Conservation (phyloP, 306 rosid genomes). For the Pterocarpus macrocarpus region DNA sequence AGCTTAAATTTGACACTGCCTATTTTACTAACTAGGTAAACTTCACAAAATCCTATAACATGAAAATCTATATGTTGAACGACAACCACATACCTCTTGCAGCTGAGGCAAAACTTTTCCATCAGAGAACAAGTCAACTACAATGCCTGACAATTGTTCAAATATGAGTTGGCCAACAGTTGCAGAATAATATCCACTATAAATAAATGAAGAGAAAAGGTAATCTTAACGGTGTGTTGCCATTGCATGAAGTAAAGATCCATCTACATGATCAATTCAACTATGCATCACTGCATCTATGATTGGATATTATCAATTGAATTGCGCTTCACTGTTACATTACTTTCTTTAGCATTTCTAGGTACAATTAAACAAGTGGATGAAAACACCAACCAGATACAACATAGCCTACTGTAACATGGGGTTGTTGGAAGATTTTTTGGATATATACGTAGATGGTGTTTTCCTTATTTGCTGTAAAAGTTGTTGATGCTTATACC, state of each 20-base stretch:
- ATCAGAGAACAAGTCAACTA: slow-evolving; percentile 82
- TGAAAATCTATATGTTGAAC: slow-evolving; percentile 25
- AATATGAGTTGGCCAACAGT: slow-evolving; percentile 53
- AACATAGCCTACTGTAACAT: too few species aligned
- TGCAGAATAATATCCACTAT: slow-evolving; percentile 18
- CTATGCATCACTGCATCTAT: slow-evolving; percentile 24
- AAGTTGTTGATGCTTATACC: not conserved
- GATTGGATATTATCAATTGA: not conserved
- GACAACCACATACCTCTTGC: slow-evolving; percentile 69
- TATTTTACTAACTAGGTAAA: not conserved
- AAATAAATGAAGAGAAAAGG: slow-evolving; percentile 26
- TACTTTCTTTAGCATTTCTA: too few species aligned
- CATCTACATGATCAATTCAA: slow-evolving; percentile 25
- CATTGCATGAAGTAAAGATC: slow-evolving; percentile 21
- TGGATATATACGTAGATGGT: too few species aligned
- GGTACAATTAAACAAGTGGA: too few species aligned
- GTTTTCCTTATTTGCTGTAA: too few species aligned
- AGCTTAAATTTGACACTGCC: slow-evolving; percentile 15
- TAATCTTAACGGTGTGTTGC: not conserved
- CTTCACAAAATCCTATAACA: slow-evolving; percentile 19
- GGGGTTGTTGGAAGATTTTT: too few species aligned
- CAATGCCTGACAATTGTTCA: slow-evolving; percentile 70
- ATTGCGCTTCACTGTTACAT: too few species aligned
- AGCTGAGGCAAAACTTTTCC: slow-evolving; percentile 85
- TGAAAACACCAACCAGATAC: too few species aligned